phyloP scores from a whole-genome alignment of 176 grass and related monocot genomes.

The Phyllostachys edulis region DNA sequence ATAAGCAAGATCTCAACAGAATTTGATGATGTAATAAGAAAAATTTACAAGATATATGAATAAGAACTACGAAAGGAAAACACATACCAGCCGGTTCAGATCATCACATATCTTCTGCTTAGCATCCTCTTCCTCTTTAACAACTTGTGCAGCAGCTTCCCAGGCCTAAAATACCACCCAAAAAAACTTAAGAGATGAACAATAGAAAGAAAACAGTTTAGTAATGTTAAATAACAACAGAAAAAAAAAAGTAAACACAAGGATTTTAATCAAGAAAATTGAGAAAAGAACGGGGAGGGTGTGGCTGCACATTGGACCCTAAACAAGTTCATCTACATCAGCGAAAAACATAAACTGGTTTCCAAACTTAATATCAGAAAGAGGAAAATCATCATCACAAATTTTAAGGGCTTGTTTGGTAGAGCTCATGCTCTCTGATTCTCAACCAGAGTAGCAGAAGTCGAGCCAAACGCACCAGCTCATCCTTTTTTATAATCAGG shows the following conservation, averaged over 20 bases:
- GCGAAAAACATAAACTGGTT: background rate
- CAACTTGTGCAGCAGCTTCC: constrained; percentile 70
- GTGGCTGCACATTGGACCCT: background rate
- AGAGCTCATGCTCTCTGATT: too few species aligned
- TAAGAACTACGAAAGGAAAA: constrained; percentile 27
- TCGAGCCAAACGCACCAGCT: too few species aligned
- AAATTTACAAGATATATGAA: background rate
- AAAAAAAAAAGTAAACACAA: background rate
- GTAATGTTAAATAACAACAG: background rate
- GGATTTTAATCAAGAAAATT: background rate
- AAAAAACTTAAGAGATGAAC: background rate
- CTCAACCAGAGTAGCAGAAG: too few species aligned
- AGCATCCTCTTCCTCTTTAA: constrained; percentile 82
- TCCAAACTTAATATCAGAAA: constrained; percentile 2
- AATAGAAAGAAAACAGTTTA: constrained; percentile 17
- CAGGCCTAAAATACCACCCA: constrained; percentile 63
- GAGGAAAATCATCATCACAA: background rate
- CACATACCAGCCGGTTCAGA: constrained; percentile 65
- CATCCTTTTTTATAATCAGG: too few species aligned
- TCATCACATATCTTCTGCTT: constrained; percentile 92
- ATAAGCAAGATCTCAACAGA: constrained; percentile 17
- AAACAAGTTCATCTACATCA: background rate
- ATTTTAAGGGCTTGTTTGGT: too few species aligned
- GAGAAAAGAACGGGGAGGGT: background rate
- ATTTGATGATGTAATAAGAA: constrained; percentile 11